These are phyloP conservation scores for Arachnomyces sp. DNA, from an alignment of 2,329 filamentous ascomycete species.

Conservation along the genomic window DNA sequence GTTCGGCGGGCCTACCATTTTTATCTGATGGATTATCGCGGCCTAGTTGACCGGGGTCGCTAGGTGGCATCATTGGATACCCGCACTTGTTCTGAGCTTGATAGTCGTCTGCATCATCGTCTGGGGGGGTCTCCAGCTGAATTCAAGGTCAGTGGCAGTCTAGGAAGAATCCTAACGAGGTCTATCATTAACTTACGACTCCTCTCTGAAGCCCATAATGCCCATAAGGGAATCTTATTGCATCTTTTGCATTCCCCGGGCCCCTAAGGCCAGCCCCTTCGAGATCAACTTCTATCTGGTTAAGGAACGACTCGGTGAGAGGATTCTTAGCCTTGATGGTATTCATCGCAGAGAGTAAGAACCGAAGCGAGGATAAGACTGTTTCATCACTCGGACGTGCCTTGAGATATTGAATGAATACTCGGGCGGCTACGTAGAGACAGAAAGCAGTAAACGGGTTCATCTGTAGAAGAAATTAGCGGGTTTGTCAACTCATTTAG, in stretches of 20 bases:
- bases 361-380: conserved; percentile 74
- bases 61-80: no score
- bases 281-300: conserved; percentile 86
- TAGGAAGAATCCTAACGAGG: background rate
- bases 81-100: background rate
- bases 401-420: conserved; percentile 95
- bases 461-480: conserved; percentile 51
- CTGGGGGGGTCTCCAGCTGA: background rate
- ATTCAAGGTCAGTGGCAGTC: background rate
- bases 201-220: background rate
- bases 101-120: background rate
- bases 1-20: background rate
- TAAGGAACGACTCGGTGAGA: conserved; percentile 86
- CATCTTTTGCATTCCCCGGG: conserved; percentile 8
- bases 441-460: conserved; percentile 95
- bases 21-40: no score
- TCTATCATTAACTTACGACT: background rate
- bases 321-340: conserved; percentile 81
- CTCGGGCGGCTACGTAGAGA: conserved; percentile 87
- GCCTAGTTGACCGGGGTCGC: no score
- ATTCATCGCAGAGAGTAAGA: conserved; percentile 83
- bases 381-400: conserved; percentile 75
- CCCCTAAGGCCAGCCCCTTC: conserved; percentile 43
- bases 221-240: conserved; percentile 2
- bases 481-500: conserved; percentile 5